Evolutionary conservation across 2,329 filamentous ascomycete species (phyloP), one percentile per base, ranked within the genome.

Genomic region (Arthrobotrys pseudoclavata): DNA sequence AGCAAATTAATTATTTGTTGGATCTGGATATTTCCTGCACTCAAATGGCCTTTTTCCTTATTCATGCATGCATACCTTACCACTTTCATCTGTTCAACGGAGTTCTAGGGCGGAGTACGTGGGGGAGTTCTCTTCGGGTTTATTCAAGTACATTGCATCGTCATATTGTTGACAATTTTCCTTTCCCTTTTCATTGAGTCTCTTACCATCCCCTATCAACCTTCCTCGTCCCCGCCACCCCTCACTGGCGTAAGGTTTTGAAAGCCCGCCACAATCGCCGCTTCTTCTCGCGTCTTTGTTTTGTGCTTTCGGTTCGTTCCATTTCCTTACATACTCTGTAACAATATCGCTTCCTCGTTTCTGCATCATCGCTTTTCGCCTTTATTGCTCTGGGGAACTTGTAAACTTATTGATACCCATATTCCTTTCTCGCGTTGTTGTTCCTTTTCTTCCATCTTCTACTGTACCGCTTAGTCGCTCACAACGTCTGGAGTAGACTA

Each of bases 371-470:
- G 42, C 47, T 20, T 37, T 34, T 26, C 18, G 15, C 42, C 22
- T 53, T 72, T 24, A 47, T n/a, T 74, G 29, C 15, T 45, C 24
- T n/a, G 55, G 42, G 62, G 37, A 60, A 66, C 66, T 52, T 76
- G 72, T 70, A 76, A 61, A 76, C 45, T 48, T 66, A 76, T 76
- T 76, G 72, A 76, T 76, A 76, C 72, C 72, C 72, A 69, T 62
- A 15, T 53, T 37, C 57, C 6, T 29, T 69, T 22, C 34, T 42
- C 22, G 42, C 42, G 20, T 20, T 61, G 34, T 55, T 31, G 31
- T 34, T 67, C 57, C 6, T 24, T 63, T 13, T 50, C 29, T 12
- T n/a, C 29, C 24, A 12, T 18, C 40, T 53, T 37, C 62, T 48
- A 31, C 22, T 53, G 45, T 57, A 52, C 13, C 34, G 34, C 55